Evolutionary conservation across 73 alveolate genomes (phyloP), one percentile per base, ranked within the genome.

Genomic region (Paramecium tetraurelia): DNA sequence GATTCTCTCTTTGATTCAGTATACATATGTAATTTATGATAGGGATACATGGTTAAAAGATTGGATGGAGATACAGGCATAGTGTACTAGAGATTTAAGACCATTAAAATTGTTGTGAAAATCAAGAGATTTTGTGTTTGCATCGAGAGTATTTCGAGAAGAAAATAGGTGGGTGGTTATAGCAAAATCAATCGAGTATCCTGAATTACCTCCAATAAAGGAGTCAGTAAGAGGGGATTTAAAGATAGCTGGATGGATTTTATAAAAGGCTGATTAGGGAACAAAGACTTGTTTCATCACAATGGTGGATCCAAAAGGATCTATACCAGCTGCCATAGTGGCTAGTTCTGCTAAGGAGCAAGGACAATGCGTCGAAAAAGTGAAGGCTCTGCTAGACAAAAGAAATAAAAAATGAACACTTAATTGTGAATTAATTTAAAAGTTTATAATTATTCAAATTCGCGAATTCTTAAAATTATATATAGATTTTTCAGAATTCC

Each of bases 261-360:
- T 80, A 44, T 18, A 80, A 22, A 80, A 48, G 43, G 11, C 20
- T 7, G 72, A 48, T 0, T 29, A 35, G 16, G 75, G 75, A 24
- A 80, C 90, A 9, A 41, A 46, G 38, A 36, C 90, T 43, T 43
- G 70, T 24, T 80, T 80, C n/a, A 46, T 80, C 7, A 80, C 70
- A 6, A 80, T 80, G 90, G 90, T 80, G 4, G 90, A 80, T 48
- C 90, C 90, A 21, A 80, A 80, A 21, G 90, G 90, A 11, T 31
- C 46, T 16, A 80, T 80, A 38, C 90, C 90, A 80, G 21, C 90
- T 3, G 70, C 90, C 6, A 80, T 80, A 4, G 90, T 80, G 0
- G 70, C 70, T 20, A 31, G 46, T 44, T 80, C 90, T 22, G 90
- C 90, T n/a, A 80, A 80, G 29, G 90, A 44, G 22, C 27, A 80